Percentiles rank a stretch among this genome's conserved stretches.
Conservation (phyloP, 139 green algal species). For the Astrephomene gubernaculifera region DNA sequence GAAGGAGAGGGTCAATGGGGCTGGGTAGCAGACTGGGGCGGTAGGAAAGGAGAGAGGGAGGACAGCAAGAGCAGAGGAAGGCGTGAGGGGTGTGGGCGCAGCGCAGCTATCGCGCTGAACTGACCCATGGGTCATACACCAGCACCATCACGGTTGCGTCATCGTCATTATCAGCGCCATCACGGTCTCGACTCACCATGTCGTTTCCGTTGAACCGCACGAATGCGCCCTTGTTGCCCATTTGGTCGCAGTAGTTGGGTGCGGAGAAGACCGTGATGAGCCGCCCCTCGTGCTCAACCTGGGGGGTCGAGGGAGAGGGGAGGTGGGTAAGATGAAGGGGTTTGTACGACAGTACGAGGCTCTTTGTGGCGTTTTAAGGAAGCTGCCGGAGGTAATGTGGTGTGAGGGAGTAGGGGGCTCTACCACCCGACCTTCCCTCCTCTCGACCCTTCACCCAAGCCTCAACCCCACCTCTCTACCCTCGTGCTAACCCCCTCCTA, state of each 20-base stretch:
- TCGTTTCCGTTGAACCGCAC: slow-evolving; percentile 92
- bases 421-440: too few species aligned
- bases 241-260: slow-evolving; percentile 88
- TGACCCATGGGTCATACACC: too few species aligned
- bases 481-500: background rate
- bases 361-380: background rate
- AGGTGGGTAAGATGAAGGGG: background rate
- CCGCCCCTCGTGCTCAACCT: slow-evolving; percentile 89
- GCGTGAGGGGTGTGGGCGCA: too few species aligned
- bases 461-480: background rate
- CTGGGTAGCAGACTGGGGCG: too few species aligned
- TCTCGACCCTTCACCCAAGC: too few species aligned
- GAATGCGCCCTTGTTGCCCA: slow-evolving; percentile 95
- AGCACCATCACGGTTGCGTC: too few species aligned
- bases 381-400: background rate
- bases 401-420: too few species aligned
- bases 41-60: too few species aligned
- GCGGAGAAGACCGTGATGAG: slow-evolving; percentile 96
- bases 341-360: too few species aligned
- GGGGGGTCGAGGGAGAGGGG: background rate
- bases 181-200: slow-evolving; percentile 75
- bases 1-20: background rate
- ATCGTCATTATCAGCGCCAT: too few species aligned
- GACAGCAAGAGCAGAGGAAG: too few species aligned
- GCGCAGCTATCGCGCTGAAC: too few species aligned